Percentiles rank a stretch among this genome's conserved stretches.
These are phyloP conservation scores for Exophiala mesophila DNA, from an alignment of 2,329 filamentous ascomycete species.

Conservation along the genomic window DNA sequence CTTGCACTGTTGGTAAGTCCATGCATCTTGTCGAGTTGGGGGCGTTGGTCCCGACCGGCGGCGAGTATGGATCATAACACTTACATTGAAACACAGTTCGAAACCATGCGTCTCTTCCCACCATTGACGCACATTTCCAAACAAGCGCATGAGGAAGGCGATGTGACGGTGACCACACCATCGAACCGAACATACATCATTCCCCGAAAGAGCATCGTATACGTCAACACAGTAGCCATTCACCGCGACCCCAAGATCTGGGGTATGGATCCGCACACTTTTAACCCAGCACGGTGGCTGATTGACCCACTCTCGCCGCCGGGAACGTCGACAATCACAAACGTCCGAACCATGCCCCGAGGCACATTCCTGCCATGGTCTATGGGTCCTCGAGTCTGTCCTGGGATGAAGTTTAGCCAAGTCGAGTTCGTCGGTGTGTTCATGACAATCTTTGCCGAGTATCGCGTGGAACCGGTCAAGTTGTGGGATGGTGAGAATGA, in stretches of 20 bases:
- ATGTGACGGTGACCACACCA: constrained; percentile 30
- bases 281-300: constrained; percentile 41
- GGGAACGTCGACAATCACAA: constrained; percentile 10
- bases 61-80: too few relatives aligned
- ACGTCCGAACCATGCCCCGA: constrained; percentile 34
- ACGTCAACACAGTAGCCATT: constrained; percentile 33
- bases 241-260: constrained; percentile 28
- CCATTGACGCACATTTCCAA: constrained; percentile 38
- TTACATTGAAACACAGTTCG: constrained; percentile 31
- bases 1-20: constrained; percentile 46
- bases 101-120: constrained; percentile 42
- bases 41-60: constrained; percentile 37
- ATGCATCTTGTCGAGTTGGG: too few relatives aligned
- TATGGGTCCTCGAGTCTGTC: constrained; percentile 46
- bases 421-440: constrained; percentile 51
- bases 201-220: constrained; percentile 32
- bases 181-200: constrained; percentile 30
- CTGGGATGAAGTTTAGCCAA: constrained; percentile 52
- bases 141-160: constrained; percentile 27
- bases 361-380: constrained; percentile 48
- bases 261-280: constrained; percentile 33
- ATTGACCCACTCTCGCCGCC: constrained; percentile 14
- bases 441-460: constrained; percentile 35
- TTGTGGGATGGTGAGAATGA: constrained; percentile 23
- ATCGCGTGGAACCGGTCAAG: constrained; percentile 25